Evolutionary conservation across 2,329 filamentous ascomycete genomes (phyloP).

Genomic region (Plenodomus biglobosus): DNA sequence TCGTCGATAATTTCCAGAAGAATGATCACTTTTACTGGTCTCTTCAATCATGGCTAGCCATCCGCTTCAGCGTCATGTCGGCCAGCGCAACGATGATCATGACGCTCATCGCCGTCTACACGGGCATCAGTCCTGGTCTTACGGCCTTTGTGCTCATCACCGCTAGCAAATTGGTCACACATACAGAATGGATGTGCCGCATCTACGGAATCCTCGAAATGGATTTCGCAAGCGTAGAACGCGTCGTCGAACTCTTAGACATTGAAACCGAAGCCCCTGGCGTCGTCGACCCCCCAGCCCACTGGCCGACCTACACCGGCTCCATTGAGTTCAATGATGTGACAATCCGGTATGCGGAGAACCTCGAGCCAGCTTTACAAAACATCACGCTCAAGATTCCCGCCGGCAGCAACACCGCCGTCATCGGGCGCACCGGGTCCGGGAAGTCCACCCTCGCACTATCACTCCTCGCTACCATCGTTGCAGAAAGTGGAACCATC

Average conservation of each 20-base stretch:
- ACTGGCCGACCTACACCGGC: slow-evolving; percentile 73
- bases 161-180: slow-evolving; percentile 64
- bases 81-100: slow-evolving; percentile 72
- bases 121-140: slow-evolving; percentile 72
- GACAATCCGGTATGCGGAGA: slow-evolving; percentile 76
- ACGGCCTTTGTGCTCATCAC: slow-evolving; percentile 82
- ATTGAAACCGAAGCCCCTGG: slow-evolving; percentile 75
- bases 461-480: slow-evolving; percentile 57
- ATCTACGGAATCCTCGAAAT: slow-evolving; percentile 85
- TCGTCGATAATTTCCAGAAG: slow-evolving; percentile 86
- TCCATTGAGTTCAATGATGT: slow-evolving; percentile 76
- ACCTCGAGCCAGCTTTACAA: slow-evolving; percentile 71
- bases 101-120: slow-evolving; percentile 72
- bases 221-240: slow-evolving; percentile 88
- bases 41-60: slow-evolving; percentile 80
- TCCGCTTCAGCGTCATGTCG: slow-evolving; percentile 73
- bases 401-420: slow-evolving; percentile 73
- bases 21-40: slow-evolving; percentile 97
- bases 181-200: slow-evolving; percentile 73
- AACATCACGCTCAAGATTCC: slow-evolving; percentile 73
- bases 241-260: slow-evolving; percentile 77
- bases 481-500: slow-evolving; percentile 59
- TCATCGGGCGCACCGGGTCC: slow-evolving; percentile 75
- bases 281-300: slow-evolving; percentile 66
- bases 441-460: slow-evolving; percentile 79